Percentiles rank a stretch among this genome's conserved stretches.
Conservation (phyloP, 192 early-diverging fungal species). For the Podila horticola region DNA sequence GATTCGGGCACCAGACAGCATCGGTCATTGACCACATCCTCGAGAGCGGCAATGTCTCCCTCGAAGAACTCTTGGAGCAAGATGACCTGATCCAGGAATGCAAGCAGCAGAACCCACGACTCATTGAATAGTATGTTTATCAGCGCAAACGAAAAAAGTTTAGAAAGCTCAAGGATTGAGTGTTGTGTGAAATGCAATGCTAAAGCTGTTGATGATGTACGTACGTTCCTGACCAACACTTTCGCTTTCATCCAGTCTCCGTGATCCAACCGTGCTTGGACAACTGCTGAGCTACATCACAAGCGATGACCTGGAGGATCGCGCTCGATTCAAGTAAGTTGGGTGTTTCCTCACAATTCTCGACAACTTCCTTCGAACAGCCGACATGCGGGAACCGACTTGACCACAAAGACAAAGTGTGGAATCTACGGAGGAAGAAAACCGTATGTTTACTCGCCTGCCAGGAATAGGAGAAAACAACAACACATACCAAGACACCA, state of each 20-base stretch:
- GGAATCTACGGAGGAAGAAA: too few relatives aligned
- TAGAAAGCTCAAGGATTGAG: neutral
- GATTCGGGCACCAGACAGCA: slow-evolving; percentile 91
- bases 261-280: slow-evolving; percentile 76
- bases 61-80: slow-evolving; percentile 93
- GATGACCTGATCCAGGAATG: slow-evolving; percentile 95
- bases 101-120: slow-evolving; percentile 90
- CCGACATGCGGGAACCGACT: neutral
- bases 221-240: slow-evolving; percentile 11
- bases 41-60: slow-evolving; percentile 88
- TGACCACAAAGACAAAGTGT: slow-evolving; percentile 1
- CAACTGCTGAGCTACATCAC: slow-evolving; percentile 87
- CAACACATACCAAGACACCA: too few relatives aligned
- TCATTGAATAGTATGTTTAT: slow-evolving; percentile 81
- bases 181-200: neutral
- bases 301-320: slow-evolving; percentile 84
- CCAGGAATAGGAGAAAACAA: too few relatives aligned
- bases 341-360: neutral
- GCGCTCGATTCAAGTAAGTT: slow-evolving; percentile 79
- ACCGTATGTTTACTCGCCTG: too few relatives aligned
- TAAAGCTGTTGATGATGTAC: neutral
- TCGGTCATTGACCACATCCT: slow-evolving; percentile 93
- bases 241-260: slow-evolving; percentile 62
- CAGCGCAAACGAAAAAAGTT: neutral
- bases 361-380: neutral